Base-by-base conservation (phyloP, 1,139 yeast genomes). In the Candida tetrigidarum region DNA sequence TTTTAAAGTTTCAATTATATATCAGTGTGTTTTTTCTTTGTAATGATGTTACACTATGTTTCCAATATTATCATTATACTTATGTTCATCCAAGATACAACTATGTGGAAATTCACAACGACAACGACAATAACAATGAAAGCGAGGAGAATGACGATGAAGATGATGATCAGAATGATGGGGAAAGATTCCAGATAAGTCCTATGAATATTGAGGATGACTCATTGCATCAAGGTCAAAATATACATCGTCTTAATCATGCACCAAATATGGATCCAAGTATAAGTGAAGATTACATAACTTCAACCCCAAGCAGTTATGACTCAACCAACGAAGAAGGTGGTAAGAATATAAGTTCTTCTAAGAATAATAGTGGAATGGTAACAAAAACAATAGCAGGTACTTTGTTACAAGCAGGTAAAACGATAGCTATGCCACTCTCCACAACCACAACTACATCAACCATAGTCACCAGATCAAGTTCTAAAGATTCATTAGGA, bases 41-140 rank as follows among this genome's bases (percentile, higher is more conserved):
- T 45, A 87, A 90, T 55, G 98, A 92, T 61, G 48, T 78, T 9
- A 71, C 88, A 7, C 70, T 92, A 32, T 83, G 88, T 45, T 78
- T 77, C 33, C 98, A 92, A 61, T 92, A 81, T 63, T 82, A 84
- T 61, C 87, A 88, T 66, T 92, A 91, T 63, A 71, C 63, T 49
- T 63, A 62, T 53, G 75, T 69, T 2, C 68, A 68, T 40, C 75
- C 74, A 3, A 49, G 58, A 22, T 41, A 41, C 11, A 19, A 18
- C n/a, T 34, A 14, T 23, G 20, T 34, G 9, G 37, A 22, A 14
- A 22, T 34, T 12, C 28, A 39, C 30, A 35, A 12, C 38, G 39
- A 20, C 14, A 18, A 14, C 14, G 46, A 26, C 23, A 33, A 41
- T 33, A 18, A 12, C 22, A 30, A 15, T 36, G 38, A 14, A 40